phyloP scores from a whole-genome alignment of 768 basidiomycete genomes.

The Lentinula detonsa region DNA sequence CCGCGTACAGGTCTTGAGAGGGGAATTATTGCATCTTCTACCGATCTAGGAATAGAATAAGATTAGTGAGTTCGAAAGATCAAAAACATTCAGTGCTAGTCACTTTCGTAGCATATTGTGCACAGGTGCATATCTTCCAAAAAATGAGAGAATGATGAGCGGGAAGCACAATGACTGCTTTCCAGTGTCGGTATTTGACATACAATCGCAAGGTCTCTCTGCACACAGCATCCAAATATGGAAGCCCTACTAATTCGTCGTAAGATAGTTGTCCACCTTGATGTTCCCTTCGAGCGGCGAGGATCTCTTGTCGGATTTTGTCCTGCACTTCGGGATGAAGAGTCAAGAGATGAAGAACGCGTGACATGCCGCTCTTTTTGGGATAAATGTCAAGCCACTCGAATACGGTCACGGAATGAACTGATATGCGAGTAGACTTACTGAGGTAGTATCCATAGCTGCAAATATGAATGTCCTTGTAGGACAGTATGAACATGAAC shows the following conservation, averaged over 20 bases:
- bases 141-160: not conserved
- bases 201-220: slow-evolving; percentile 33
- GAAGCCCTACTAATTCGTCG: slow-evolving; percentile 28
- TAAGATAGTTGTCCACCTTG: slow-evolving; percentile 23
- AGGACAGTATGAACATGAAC: too few relatives aligned
- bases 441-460: slow-evolving; percentile 36
- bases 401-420: too few relatives aligned
- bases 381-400: too few relatives aligned
- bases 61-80: not conserved
- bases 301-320: slow-evolving; percentile 28
- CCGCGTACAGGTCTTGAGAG: slow-evolving; percentile 25
- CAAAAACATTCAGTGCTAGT: not conserved
- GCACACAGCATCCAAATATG: slow-evolving; percentile 34
- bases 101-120: slow-evolving; percentile 17
- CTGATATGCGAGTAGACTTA: not conserved
- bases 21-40: slow-evolving; percentile 25
- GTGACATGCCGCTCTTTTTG: slow-evolving; percentile 20
- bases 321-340: slow-evolving; percentile 30
- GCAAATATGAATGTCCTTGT: slow-evolving; percentile 31
- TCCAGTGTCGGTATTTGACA: slow-evolving; percentile 4
- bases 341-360: slow-evolving; percentile 26
- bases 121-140: slow-evolving; percentile 20
- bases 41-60: slow-evolving; percentile 11
- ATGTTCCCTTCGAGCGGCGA: slow-evolving; percentile 17
- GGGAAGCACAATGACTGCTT: not conserved